Evolutionary conservation across 2,329 filamentous ascomycete species (phyloP), one percentile per base, ranked within the genome.

Genomic region (Leptographium galeiforme): DNA sequence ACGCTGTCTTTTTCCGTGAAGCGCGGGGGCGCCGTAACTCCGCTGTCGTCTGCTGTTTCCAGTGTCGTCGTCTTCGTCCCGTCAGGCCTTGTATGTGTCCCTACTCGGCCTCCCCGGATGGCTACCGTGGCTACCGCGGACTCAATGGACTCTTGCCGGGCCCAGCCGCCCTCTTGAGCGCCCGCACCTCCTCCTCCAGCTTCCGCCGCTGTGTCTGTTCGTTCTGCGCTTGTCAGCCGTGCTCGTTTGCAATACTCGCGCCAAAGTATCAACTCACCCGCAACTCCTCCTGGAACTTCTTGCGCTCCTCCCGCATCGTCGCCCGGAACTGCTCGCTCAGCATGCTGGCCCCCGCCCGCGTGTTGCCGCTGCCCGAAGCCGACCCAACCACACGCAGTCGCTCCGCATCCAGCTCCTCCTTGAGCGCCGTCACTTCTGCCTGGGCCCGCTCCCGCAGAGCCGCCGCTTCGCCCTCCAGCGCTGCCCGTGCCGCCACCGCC

Each of bases 271-370:
- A 60, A 60, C 73, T 61, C 63, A 76, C 74, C 67, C 66, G 70
- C 43, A 78, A 61, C 55, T 77, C 76, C 57, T 78, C 74, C 57
- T 78, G 74, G 66, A 76, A 78, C 64, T 72, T 76, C 68, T 71
- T 77, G 58, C 75, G 70, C 67, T 78, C 75, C 62, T 76, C 74
- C 59, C 75, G 72, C 75, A 78, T 77, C 25, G 73, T 76, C 8
- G 71, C 67, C 48, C 75, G 65, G 66, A 78, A 78, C 64, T 78
- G 75, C 65, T 78, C 75, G 61, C 75, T 78, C 57, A 78, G 67
- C 70, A 77, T 70, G 10, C 68, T 69, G 14, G 75, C 75, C 2
- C 75, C 75, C 0, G 68, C 67, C 7, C 72, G 67, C 4, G 64
- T 58, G 3, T 64, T 65, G 16, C 63, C 66, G 63, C 61, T 16